Evolutionary conservation across 2,329 filamentous ascomycete species (phyloP).

Genomic region (Aspergillus spinulosporus): DNA sequence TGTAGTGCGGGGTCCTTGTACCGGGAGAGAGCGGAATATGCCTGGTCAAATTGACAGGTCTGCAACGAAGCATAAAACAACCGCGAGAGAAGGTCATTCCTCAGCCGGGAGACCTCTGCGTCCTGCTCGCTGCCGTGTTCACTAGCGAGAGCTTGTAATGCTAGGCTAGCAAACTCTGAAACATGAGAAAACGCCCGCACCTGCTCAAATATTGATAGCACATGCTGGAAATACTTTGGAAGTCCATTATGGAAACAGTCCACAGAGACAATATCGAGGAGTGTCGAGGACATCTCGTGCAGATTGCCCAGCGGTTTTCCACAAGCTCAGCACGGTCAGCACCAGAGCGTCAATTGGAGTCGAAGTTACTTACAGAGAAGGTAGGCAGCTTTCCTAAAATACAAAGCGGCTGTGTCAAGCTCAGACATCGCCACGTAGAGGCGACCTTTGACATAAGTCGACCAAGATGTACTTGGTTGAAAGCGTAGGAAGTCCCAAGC

Average conservation of each 20-base stretch:
- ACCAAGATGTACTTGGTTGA: slow-evolving; percentile 59
- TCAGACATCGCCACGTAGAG: slow-evolving; percentile 73
- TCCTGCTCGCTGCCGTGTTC: slow-evolving; percentile 35
- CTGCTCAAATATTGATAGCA: slow-evolving; percentile 78
- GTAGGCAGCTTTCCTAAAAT: slow-evolving; percentile 81
- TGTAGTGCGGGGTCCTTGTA: slow-evolving; percentile 73
- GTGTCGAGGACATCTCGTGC: slow-evolving; percentile 53
- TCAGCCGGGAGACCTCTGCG: slow-evolving; percentile 45
- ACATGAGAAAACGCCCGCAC: slow-evolving; percentile 76
- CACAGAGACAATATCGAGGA: slow-evolving; percentile 75
- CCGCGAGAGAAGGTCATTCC: slow-evolving; percentile 74
- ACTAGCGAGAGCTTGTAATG: slow-evolving; percentile 62
- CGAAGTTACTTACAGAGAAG: slow-evolving; percentile 69
- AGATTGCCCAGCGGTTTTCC: slow-evolving; percentile 48
- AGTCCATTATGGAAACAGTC: slow-evolving; percentile 69
- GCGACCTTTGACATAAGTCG: slow-evolving; percentile 78
- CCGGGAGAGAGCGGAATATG: slow-evolving; percentile 74
- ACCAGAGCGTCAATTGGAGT: neutral
- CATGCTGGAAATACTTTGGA: slow-evolving; percentile 81
- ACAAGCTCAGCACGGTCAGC: slow-evolving; percentile 37
- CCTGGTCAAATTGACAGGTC: slow-evolving; percentile 76
- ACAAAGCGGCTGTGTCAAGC: slow-evolving; percentile 68
- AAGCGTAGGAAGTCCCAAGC: slow-evolving; percentile 68
- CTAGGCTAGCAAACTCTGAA: slow-evolving; percentile 76
- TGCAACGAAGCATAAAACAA: slow-evolving; percentile 80